Conservation (phyloP, 352 stramenopile genomes). For the Halophytophthora batemanensis region DNA sequence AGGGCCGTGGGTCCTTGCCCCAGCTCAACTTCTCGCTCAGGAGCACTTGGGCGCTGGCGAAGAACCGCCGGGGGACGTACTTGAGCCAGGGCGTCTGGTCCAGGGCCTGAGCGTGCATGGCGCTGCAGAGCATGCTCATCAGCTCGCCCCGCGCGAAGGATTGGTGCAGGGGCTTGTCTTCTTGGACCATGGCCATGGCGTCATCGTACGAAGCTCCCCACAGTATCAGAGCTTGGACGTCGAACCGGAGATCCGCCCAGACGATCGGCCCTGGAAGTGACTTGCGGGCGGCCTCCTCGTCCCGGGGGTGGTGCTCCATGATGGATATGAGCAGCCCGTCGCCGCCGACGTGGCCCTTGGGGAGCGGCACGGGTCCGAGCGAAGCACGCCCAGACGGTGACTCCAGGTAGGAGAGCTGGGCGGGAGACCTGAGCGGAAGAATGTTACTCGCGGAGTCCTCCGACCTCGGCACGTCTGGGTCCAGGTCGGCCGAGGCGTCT, state of each 20-base stretch:
- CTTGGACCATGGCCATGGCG: neutral
- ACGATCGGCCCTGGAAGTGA: neutral
- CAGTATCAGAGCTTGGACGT: neutral
- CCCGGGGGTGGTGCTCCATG: no score
- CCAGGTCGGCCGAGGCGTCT: no score
- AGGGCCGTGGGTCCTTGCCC: no score
- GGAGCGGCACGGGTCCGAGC: no score
- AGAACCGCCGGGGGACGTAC: neutral
- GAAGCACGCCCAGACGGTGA: no score
- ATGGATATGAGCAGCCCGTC: no score
- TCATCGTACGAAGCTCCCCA: neutral
- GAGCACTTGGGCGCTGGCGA: neutral
- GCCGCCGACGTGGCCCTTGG: no score
- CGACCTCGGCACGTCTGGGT: no score
- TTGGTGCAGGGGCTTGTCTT: neutral
- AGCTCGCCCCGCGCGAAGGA: neutral
- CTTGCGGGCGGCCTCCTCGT: neutral
- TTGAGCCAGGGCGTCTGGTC: neutral
- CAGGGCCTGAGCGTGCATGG: neutral
- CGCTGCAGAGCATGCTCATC: neutral
- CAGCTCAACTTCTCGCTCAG: neutral
- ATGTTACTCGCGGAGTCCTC: no score
- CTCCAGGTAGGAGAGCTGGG: no score
- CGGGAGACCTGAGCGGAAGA: no score
- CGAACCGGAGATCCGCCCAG: neutral